These are phyloP conservation scores for Rhodocollybia butyracea DNA, from an alignment of 768 basidiomycete species.

Conservation along the genomic window DNA sequence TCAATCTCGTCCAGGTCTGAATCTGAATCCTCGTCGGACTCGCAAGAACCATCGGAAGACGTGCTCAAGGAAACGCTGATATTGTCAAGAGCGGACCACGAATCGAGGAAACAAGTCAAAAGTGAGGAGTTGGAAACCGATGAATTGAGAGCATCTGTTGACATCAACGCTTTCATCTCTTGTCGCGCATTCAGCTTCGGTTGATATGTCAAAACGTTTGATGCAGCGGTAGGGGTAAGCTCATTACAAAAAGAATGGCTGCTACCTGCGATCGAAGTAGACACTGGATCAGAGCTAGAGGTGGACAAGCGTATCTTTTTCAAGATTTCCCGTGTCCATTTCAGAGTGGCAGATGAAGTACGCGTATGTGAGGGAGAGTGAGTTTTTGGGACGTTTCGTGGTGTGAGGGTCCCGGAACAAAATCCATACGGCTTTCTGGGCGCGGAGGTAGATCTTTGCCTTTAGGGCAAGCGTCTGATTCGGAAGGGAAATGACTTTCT, in stretches of 20 bases:
- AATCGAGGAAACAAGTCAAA: constrained; percentile 9
- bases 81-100: constrained; percentile 14
- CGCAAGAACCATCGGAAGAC: background rate
- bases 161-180: background rate
- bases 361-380: background rate
- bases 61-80: background rate
- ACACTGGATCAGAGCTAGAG: no score
- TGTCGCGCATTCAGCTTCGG: background rate
- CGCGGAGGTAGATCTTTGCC: background rate
- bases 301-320: constrained; percentile 3
- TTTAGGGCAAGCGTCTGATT: no score
- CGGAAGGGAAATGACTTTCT: background rate
- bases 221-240: no score
- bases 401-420: background rate
- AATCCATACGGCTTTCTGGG: constrained; percentile 2
- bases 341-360: constrained; percentile 2
- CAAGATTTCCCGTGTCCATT: constrained; percentile 2
- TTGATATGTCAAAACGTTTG: background rate
- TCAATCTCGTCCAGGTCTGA: constrained; percentile 15
- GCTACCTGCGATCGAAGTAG: background rate
- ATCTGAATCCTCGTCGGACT: constrained; percentile 9
- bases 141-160: background rate
- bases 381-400: background rate
- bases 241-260: no score
- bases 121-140: background rate